Evolutionary conservation across 2,329 filamentous ascomycete genomes (phyloP), one percentile per base, ranked within the genome.

Genomic region (Graphium sp.): DNA sequence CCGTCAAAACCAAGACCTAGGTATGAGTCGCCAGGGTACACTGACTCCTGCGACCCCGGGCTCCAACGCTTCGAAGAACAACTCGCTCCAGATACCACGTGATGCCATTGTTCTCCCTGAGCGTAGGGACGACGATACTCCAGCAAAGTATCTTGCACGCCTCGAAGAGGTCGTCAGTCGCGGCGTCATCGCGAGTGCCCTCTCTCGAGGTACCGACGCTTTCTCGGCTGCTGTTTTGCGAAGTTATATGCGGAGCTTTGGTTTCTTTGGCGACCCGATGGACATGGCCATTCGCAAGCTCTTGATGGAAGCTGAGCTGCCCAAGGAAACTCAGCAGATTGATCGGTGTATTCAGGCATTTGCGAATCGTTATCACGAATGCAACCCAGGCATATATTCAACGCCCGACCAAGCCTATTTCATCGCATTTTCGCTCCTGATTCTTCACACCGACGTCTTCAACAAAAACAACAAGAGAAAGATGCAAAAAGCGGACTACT

Each of bases 381-480:
- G 89, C 54, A 98, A 98, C 42, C 89, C 89, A 3, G 87, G 89
- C 22, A 91, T 98, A 34, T 98, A 92, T 52, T 68, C 78, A 15
- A 76, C 75, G 19, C 73, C 84, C 41, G 89, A 95, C 44, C 83
- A 94, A 53, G 85, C 89, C n/a, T 94, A 95, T 49, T 93, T 95
- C 43, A 87, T 95, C 37, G 84, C 87, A 11, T 98, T 98, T 47
- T 95, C 87, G 2, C 73, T 98, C 32, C 68, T 98, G 34, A 94
- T 98, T 40, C 61, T 98, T 19, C 89, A 98, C 43, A 95, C 89
- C 0, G 89, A 98, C 46, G 82, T 92, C n/a, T 95, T 95, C 69
- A 98, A 98, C 61, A 93, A 92, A 54, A 98, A 95, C 58, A 95
- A 95, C 57, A 95, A 95, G 56, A 71, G 89, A 50, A 98, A 98